Conservation (phyloP, 257 asterid species). For the Petunia secreta region DNA sequence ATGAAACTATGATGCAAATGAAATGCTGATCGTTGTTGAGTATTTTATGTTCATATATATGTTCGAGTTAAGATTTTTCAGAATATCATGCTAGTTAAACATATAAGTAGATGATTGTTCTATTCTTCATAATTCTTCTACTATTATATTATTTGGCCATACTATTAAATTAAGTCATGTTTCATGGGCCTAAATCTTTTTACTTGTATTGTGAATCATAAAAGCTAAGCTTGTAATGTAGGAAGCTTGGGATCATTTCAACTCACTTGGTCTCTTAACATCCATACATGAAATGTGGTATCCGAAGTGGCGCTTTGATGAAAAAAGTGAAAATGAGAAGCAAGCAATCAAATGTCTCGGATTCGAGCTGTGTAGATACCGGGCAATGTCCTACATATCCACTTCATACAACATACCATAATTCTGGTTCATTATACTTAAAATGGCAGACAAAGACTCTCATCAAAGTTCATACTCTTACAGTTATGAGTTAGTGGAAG, state of each 20-base stretch:
- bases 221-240: constrained; percentile 35
- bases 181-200: neutral
- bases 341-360: neutral
- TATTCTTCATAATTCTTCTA: neutral
- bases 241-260: constrained; percentile 97
- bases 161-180: neutral
- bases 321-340: no score
- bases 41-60: neutral
- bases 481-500: constrained; percentile 11
- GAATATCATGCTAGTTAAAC: neutral
- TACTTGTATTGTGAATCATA: neutral
- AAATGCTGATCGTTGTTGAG: neutral
- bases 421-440: neutral
- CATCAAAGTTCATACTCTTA: constrained; percentile 2
- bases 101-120: neutral
- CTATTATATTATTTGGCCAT: neutral
- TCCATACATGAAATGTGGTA: constrained; percentile 16
- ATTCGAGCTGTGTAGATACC: constrained; percentile 17
- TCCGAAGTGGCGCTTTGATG: neutral
- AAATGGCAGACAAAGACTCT: neutral
- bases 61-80: neutral
- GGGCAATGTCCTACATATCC: constrained; percentile 20
- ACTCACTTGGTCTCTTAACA: constrained; percentile 44
- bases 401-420: constrained; percentile 17
- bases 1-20: neutral